A percentile compares a stretch with the other conserved stretches of the same genome.
Conservation (phyloP, 345 rosid species). For the Aethionema arabicum region DNA sequence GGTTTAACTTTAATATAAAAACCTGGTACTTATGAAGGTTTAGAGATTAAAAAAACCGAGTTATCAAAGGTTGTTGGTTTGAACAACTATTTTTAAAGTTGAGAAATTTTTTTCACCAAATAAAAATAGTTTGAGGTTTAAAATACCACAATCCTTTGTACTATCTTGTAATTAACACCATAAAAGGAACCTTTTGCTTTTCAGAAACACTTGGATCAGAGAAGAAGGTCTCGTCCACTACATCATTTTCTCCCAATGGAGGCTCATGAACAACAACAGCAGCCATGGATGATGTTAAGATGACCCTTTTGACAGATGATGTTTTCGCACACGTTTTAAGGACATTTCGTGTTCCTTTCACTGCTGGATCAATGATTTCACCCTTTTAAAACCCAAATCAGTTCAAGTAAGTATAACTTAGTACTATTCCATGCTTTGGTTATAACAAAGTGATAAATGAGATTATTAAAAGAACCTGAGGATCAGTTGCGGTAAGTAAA, state of each 20-base stretch:
- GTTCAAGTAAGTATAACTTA: background rate
- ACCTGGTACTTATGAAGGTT: background rate
- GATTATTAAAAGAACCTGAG: conserved; percentile 25
- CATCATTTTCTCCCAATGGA: conserved; percentile 20
- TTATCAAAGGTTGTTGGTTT: background rate
- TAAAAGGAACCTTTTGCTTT: conserved; percentile 17
- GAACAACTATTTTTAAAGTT: background rate
- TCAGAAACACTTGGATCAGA: conserved; percentile 33
- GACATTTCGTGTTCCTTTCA: conserved; percentile 45
- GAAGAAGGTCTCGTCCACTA: conserved; percentile 46
- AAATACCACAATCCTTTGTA: background rate
- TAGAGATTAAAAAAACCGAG: background rate
- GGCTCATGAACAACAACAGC: conserved; percentile 29
- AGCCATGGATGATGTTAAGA: conserved; percentile 44
- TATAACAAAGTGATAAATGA: too few species aligned
- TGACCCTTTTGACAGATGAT: conserved; percentile 40
- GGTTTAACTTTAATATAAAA: too few species aligned
- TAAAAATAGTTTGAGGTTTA: background rate
- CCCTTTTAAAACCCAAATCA: conserved; percentile 19
- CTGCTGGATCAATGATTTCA: conserved; percentile 41
- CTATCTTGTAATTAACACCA: background rate
- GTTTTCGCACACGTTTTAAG: conserved; percentile 41
- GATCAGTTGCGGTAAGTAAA: conserved; percentile 28
- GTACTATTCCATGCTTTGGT: background rate
- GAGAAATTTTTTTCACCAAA: background rate